phyloP scores from a whole-genome alignment of 768 basidiomycete genomes.

The Crassisporium funariophilum region DNA sequence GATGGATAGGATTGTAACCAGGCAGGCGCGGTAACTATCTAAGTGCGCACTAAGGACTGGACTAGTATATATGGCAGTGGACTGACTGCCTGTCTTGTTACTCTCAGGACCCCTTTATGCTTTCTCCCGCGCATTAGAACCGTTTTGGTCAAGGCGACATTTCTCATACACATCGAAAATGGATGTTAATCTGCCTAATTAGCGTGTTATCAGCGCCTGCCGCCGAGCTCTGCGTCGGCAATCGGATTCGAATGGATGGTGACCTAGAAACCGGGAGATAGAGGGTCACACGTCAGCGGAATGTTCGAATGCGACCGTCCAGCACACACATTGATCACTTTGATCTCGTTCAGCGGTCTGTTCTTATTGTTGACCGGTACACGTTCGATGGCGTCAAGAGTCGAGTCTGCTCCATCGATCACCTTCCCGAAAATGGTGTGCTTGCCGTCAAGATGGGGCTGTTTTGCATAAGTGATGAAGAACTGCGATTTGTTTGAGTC shows the following conservation, averaged over 20 bases:
- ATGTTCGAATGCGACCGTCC: conserved; percentile 1
- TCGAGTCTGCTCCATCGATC: conserved; percentile 96
- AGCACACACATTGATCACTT: conserved; percentile 74
- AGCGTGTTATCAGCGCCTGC: conserved; percentile 35
- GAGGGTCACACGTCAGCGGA: conserved; percentile 7
- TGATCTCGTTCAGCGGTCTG: conserved; percentile 84
- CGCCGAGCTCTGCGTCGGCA: conserved; percentile 67
- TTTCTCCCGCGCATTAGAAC: conserved; percentile 22
- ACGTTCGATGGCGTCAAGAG: conserved; percentile 91
- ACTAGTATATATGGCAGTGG: too few relatives aligned
- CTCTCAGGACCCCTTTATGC: conserved; percentile 5
- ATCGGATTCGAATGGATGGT: conserved; percentile 96
- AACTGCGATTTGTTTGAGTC: conserved; percentile 94
- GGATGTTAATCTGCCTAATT: conserved; percentile 8
- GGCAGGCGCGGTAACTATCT: too few relatives aligned
- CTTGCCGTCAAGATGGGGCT: conserved; percentile 91
- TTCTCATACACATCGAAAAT: neutral
- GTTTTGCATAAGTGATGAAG: conserved; percentile 90
- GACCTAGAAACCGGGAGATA: conserved; percentile 45
- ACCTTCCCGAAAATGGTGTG: conserved; percentile 96
- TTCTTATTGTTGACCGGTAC: conserved; percentile 91
- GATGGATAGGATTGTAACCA: too few relatives aligned
- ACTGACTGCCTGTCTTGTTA: too few relatives aligned
- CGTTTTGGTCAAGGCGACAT: conserved; percentile 8
- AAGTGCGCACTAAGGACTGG: too few relatives aligned